phyloP scores from a whole-genome alignment of 805 yeast species.

The Lipomyces starkeyi region DNA sequence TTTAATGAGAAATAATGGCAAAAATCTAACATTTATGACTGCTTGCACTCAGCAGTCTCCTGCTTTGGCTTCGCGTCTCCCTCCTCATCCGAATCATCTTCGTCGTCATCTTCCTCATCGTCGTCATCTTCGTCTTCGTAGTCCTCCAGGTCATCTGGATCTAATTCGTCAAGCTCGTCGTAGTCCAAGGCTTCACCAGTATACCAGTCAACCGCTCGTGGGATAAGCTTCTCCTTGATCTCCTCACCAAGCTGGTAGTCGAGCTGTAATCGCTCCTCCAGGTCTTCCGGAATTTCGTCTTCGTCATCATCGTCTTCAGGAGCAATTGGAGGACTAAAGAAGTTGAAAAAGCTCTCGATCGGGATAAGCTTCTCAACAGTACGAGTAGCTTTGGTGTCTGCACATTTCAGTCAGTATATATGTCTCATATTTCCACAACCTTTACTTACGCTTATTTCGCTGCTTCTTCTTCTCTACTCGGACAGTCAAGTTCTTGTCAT shows the following conservation, averaged over 20 bases:
- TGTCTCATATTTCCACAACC: constrained; percentile 36
- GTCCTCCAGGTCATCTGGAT: constrained; percentile 65
- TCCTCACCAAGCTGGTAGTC: constrained; percentile 97
- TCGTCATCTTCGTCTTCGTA: constrained; percentile 68
- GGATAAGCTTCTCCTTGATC: constrained; percentile 91
- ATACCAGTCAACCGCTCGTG: constrained; percentile 98
- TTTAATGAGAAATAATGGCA: not conserved
- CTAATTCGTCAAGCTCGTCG: constrained; percentile 66
- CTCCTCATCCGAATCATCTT: constrained; percentile 50
- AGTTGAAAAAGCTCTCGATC: constrained; percentile 93
- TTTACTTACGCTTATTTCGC: constrained; percentile 69
- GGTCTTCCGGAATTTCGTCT: constrained; percentile 60
- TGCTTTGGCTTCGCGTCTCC: constrained; percentile 54
- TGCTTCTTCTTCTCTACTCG: constrained; percentile 93
- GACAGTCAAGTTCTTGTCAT: constrained; percentile 85
- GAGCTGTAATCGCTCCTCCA: constrained; percentile 83
- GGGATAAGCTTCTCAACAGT: constrained; percentile 94
- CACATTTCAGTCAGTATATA: not conserved
- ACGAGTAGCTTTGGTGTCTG: constrained; percentile 88
- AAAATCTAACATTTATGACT: constrained; percentile 45
- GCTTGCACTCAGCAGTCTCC: constrained; percentile 66
- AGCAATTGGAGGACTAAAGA: constrained; percentile 90
- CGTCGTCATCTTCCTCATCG: constrained; percentile 53
- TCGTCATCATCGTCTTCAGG: constrained; percentile 64
- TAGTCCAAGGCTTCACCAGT: constrained; percentile 94